A percentile compares a stretch with the other conserved stretches of the same genome.
Conservation (phyloP, 495 filamentous ascomycete genomes). For the Hypoxylon trugodes region DNA sequence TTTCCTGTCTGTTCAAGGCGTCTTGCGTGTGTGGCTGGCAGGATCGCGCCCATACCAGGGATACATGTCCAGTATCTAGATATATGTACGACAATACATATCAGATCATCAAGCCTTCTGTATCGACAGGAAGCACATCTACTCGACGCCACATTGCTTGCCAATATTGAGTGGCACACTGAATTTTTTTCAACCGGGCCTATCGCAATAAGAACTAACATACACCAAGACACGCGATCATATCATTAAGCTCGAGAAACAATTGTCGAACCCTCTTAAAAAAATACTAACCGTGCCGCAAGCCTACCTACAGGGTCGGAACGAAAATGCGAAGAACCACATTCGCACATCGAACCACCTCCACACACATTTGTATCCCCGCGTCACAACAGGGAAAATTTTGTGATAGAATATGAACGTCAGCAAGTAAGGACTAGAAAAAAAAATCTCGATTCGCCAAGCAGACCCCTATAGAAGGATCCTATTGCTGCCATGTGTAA, state of each 20-base stretch:
- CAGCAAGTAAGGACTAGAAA: not conserved
- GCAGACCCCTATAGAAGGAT: not conserved
- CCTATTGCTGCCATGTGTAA: not conserved
- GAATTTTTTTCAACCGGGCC: no score
- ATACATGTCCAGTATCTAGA: slow-evolving; percentile 2
- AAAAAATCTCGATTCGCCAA: slow-evolving; percentile 13
- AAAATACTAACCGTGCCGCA: slow-evolving; percentile 12
- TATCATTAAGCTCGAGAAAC: no score
- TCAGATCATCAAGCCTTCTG: no score
- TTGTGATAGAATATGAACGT: not conserved
- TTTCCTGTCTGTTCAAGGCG: not conserved
- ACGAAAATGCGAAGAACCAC: slow-evolving; percentile 30
- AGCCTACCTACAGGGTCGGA: slow-evolving; percentile 40
- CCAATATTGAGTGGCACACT: no score
- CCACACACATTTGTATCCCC: not conserved
- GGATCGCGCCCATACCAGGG: slow-evolving; percentile 1
- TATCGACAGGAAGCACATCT: no score
- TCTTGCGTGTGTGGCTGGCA: slow-evolving; percentile 26
- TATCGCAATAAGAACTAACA: no score
- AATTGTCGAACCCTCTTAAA: no score
- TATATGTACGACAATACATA: not conserved
- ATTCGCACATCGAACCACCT: slow-evolving; percentile 16
- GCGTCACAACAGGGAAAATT: slow-evolving; percentile 21
- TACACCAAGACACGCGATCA: not conserved
- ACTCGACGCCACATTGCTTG: no score